Conservation (phyloP, 176 grass and related monocot genomes). For the Carex pumila region DNA sequence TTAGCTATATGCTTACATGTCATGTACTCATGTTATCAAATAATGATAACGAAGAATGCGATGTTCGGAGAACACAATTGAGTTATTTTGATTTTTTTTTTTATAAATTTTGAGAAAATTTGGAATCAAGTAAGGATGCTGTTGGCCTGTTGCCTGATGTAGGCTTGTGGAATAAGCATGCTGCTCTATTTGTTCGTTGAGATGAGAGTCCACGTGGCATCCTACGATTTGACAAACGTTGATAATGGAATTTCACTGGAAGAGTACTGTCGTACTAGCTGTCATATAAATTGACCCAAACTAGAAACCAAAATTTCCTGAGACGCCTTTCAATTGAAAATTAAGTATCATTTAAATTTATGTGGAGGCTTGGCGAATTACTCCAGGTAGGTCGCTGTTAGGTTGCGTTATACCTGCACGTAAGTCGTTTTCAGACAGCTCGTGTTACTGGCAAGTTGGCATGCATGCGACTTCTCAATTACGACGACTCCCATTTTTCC, state of each 20-base stretch:
- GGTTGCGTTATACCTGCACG: neutral
- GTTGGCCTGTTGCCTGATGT: too few relatives aligned
- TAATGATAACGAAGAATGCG: too few relatives aligned
- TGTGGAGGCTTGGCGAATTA: neutral
- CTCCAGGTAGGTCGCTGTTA: neutral
- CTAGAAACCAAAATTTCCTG: conserved; percentile 7
- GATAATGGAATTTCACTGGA: neutral
- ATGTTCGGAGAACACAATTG: neutral
- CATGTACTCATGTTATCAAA: too few relatives aligned
- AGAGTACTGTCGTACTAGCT: neutral
- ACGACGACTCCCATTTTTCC: neutral
- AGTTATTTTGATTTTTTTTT: neutral
- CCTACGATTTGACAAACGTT: neutral
- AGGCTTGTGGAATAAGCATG: neutral
- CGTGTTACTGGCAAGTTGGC: neutral
- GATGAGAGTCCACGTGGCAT: neutral
- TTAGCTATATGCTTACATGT: too few relatives aligned
- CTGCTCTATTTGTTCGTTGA: neutral
- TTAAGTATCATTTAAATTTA: neutral
- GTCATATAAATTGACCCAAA: neutral
- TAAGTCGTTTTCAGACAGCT: conserved; percentile 24
- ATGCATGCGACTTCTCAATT: neutral
- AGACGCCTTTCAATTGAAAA: neutral
- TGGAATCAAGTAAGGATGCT: neutral
- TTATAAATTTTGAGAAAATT: neutral